These are phyloP conservation scores for Hypoxylon cercidicola DNA, from an alignment of 495 filamentous ascomycete species.

Conservation along the genomic window DNA sequence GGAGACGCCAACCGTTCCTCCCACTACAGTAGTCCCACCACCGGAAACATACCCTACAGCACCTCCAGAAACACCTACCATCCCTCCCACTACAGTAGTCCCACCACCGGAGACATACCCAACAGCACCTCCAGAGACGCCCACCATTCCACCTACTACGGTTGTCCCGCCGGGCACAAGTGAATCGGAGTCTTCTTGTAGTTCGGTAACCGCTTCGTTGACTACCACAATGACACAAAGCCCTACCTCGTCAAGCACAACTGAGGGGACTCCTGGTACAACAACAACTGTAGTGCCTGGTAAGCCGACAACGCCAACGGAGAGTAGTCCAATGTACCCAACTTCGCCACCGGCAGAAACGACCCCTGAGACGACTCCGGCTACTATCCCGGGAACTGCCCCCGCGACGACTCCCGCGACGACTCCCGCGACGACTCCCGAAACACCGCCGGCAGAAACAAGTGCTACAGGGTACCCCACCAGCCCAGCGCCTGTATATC, in stretches of 20 bases:
- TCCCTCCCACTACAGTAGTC: not conserved
- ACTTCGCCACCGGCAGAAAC: too few species aligned
- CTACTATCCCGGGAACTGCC: conserved; percentile 1
- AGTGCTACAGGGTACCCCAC: conserved; percentile 13
- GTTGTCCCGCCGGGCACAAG: too few species aligned
- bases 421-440: not conserved
- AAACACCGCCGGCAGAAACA: conserved; percentile 3
- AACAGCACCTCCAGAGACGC: conserved; percentile 7
- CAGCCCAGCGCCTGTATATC: not conserved
- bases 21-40: not conserved
- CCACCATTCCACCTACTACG: not conserved
- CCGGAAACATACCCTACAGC: not conserved
- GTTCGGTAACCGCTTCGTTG: too few species aligned
- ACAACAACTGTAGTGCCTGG: too few species aligned
- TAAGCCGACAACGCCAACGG: too few species aligned
- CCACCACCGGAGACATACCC: conserved; percentile 6
- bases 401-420: not conserved
- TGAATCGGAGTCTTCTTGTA: too few species aligned
- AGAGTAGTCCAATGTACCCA: too few species aligned
- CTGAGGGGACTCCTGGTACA: too few species aligned
- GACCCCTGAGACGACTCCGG: too few species aligned
- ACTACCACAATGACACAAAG: too few species aligned
- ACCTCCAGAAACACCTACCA: conserved; percentile 5
- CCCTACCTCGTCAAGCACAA: too few species aligned
- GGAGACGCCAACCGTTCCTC: not conserved